A percentile compares a stretch with the other conserved stretches of the same genome.
Evolutionary conservation across 352 stramenopile species (phyloP).

Genomic region (Globisporangium paroecandrum): DNA sequence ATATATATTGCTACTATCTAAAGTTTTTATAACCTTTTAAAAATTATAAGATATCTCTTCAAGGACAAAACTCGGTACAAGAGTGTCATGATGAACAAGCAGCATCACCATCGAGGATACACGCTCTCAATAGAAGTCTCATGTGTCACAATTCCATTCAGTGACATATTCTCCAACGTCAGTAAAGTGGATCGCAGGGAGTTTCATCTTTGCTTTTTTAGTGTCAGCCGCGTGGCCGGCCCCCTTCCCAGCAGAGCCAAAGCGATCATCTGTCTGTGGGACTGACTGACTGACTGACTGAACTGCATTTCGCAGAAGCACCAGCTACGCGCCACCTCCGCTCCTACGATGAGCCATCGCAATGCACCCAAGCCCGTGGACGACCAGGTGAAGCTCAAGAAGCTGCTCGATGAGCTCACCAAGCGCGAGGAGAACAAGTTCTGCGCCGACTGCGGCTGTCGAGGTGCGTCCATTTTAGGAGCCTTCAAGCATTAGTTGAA

Average conservation of each 20-base stretch:
- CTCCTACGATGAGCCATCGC: constrained; percentile 45
- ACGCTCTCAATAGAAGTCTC: not conserved
- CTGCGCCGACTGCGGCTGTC: constrained; percentile 85
- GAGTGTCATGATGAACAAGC: not conserved
- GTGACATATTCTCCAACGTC: not conserved
- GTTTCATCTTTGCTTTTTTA: not conserved
- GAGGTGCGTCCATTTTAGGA: constrained; percentile 30
- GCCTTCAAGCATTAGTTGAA: constrained; percentile 2
- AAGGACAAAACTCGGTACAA: not conserved
- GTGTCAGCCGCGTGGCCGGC: not conserved
- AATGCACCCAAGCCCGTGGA: constrained; percentile 38
- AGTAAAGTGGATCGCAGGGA: not conserved
- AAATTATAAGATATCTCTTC: not conserved
- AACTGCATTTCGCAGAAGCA: not conserved
- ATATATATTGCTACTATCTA: not conserved
- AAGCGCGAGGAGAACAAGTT: constrained; percentile 92
- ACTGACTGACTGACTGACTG: not conserved
- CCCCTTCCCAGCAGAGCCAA: not conserved
- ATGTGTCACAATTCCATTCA: not conserved
- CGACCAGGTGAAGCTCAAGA: constrained; percentile 87
- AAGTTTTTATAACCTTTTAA: not conserved
- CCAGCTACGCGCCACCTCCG: not conserved
- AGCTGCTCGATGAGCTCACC: constrained; percentile 83
- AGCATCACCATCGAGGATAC: not conserved
- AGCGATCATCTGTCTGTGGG: not conserved